phyloP scores from a whole-genome alignment of 2,329 filamentous ascomycete genomes.

The Phaeosphaeria sp. region DNA sequence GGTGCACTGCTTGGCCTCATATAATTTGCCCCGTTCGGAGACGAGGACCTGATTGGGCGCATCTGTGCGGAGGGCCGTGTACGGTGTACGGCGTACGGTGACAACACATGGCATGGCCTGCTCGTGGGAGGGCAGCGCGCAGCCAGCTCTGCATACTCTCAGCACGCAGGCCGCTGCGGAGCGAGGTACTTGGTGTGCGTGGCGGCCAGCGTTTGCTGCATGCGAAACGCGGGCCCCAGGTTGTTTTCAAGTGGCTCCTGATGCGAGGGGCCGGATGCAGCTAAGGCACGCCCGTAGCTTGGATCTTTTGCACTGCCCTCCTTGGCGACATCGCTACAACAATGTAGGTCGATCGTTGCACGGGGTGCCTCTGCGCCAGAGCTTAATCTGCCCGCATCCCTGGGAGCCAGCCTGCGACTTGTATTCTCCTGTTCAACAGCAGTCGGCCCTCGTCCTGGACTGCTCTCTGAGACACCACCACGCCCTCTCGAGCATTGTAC shows the following conservation, averaged over 20 bases:
- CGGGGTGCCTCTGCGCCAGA: not conserved
- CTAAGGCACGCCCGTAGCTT: not conserved
- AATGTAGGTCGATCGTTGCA: not conserved
- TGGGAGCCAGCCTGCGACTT: not conserved
- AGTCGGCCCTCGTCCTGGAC: not conserved
- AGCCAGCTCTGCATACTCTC: too few species aligned
- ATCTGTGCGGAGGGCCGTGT: constrained; percentile 1
- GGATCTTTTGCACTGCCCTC: not conserved
- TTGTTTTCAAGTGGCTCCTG: not conserved
- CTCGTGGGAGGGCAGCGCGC: not conserved
- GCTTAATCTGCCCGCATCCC: not conserved
- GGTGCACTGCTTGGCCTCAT: constrained; percentile 22
- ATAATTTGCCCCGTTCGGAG: constrained; percentile 16
- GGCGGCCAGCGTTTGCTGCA: not conserved
- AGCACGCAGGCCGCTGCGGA: not conserved
- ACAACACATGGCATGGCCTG: constrained; percentile 7
- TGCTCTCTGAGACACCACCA: not conserved
- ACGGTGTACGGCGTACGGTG: not conserved
- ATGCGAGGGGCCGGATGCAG: not conserved
- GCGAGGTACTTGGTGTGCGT: not conserved
- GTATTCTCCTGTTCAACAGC: not conserved
- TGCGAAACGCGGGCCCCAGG: not conserved
- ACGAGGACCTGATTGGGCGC: constrained; percentile 8
- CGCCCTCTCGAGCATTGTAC: not conserved
- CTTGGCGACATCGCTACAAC: not conserved